These are phyloP conservation scores for Alnus glutinosa DNA, from an alignment of 306 rosid species.

Conservation along the genomic window DNA sequence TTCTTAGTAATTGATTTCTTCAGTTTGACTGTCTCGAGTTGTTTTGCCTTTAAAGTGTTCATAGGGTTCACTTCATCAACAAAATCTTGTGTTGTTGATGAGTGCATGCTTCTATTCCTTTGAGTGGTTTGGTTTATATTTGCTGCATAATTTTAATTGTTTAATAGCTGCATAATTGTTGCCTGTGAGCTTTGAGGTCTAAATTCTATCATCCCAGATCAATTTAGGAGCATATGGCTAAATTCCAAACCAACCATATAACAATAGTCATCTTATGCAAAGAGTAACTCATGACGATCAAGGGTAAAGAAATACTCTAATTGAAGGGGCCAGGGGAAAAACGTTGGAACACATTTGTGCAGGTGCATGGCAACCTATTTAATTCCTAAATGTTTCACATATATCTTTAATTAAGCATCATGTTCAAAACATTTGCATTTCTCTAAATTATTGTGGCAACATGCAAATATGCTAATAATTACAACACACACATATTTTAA, in stretches of 20 bases:
- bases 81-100: too few relatives aligned
- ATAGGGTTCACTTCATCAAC: too few relatives aligned
- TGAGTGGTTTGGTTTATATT: too few relatives aligned
- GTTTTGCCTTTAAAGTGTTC: too few relatives aligned
- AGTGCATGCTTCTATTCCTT: too few relatives aligned
- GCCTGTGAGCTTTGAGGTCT: too few relatives aligned
- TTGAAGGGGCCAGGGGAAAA: background rate
- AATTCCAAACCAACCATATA: too few relatives aligned
- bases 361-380: slow-evolving; percentile 1
- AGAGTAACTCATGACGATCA: background rate
- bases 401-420: background rate
- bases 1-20: too few relatives aligned
- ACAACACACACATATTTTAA: slow-evolving; percentile 8
- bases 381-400: background rate
- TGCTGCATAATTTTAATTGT: too few relatives aligned
- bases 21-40: too few relatives aligned
- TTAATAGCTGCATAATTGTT: too few relatives aligned
- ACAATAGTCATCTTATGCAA: background rate
- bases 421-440: slow-evolving; percentile 2
- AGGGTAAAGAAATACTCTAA: background rate
- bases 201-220: background rate
- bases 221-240: background rate
- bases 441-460: background rate
- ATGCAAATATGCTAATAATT: slow-evolving; percentile 7
- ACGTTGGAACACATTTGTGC: background rate